Evolutionary conservation across 371 early-diverging fungal species (phyloP).

Genomic region (Mucor racemosus): DNA sequence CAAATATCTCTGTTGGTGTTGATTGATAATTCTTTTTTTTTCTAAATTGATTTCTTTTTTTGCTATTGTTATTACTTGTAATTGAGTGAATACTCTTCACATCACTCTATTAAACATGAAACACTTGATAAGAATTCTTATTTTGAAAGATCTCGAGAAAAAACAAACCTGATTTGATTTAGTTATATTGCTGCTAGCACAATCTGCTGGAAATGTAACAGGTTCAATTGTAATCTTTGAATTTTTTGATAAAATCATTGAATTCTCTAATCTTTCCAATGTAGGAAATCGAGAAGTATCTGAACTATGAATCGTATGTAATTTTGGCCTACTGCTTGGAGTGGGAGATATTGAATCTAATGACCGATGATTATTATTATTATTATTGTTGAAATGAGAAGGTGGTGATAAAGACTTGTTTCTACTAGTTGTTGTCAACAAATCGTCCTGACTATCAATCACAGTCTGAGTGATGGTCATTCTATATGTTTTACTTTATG

Average conservation of each 20-base stretch:
- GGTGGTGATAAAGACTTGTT: neutral
- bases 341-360: conserved; percentile 1
- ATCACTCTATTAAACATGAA: conserved; percentile 16
- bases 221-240: conserved; percentile 21
- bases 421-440: neutral
- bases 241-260: conserved; percentile 10
- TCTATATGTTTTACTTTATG: neutral
- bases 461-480: neutral
- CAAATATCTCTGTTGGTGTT: conserved; percentile 50
- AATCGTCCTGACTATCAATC: neutral
- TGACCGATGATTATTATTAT: neutral
- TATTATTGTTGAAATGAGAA: neutral
- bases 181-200: conserved; percentile 1
- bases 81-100: conserved; percentile 20
- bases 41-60: conserved; percentile 20
- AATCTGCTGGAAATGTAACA: conserved; percentile 4
- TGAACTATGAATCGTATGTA: conserved; percentile 41
- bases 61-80: conserved; percentile 13
- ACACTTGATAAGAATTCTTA: neutral
- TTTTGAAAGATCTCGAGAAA: neutral
- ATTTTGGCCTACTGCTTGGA: conserved; percentile 29
- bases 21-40: conserved; percentile 14
- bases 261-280: conserved; percentile 30
- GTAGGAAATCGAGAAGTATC: conserved; percentile 42
- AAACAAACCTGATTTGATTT: conserved; percentile 18